Percentiles rank a stretch among this genome's conserved stretches.
Conservation (phyloP, 2,329 filamentous ascomycete genomes). For the Periconia sp. region DNA sequence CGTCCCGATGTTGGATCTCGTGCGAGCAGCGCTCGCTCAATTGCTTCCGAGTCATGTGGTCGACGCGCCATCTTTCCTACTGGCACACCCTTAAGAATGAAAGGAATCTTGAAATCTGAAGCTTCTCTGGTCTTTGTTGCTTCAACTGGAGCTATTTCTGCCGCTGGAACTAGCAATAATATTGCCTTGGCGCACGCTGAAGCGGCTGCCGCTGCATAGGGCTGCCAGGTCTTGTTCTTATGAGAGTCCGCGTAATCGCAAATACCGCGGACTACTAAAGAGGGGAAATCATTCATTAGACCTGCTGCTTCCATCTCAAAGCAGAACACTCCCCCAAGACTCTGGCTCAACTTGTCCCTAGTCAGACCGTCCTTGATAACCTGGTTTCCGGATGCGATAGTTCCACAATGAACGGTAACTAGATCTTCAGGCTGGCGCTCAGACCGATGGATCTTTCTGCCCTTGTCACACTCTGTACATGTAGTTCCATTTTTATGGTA, state of each 20-base stretch:
- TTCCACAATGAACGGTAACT: slow-evolving; percentile 1
- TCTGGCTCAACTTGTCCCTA: slow-evolving; percentile 5
- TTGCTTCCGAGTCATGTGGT: slow-evolving; percentile 1
- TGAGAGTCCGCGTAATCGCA: slow-evolving; percentile 20
- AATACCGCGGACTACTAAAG: slow-evolving; percentile 19
- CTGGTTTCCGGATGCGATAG: slow-evolving; percentile 6
- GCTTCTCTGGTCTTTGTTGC: neutral
- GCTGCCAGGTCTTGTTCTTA: slow-evolving; percentile 19
- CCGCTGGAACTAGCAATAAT: slow-evolving; percentile 11
- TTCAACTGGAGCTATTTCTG: neutral
- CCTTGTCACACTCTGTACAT: neutral
- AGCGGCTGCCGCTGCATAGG: slow-evolving; percentile 14
- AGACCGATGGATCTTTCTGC: neutral
- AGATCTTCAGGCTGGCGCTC: neutral
- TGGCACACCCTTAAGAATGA: slow-evolving; percentile 13
- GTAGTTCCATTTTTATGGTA: neutral
- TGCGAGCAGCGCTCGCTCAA: slow-evolving; percentile 1
- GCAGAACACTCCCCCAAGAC: slow-evolving; percentile 8
- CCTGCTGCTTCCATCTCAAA: slow-evolving; percentile 14
- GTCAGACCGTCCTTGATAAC: neutral
- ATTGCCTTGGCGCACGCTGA: slow-evolving; percentile 18
- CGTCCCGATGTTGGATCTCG: neutral
- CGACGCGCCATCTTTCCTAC: slow-evolving; percentile 13
- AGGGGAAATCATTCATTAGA: slow-evolving; percentile 23
- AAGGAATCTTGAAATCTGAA: slow-evolving; percentile 5